phyloP scores from a whole-genome alignment of 352 stramenopile species.

The Pythium insidiosum region DNA sequence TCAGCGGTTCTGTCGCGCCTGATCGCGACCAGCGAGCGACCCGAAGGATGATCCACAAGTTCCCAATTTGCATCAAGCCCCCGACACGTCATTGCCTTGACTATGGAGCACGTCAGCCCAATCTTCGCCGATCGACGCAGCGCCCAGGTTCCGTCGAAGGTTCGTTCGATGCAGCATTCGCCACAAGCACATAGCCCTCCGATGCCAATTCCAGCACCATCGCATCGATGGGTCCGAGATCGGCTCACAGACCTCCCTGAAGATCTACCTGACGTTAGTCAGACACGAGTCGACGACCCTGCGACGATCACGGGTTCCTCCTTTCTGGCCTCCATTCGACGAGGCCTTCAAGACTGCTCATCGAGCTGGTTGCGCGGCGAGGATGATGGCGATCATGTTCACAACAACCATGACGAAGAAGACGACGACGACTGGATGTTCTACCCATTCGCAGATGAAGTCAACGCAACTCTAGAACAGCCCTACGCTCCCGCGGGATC shows the following conservation, averaged over 20 bases:
- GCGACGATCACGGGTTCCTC: conserved; percentile 1
- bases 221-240: not conserved
- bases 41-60: not conserved
- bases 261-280: not conserved
- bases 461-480: not conserved
- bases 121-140: not conserved
- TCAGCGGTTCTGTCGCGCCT: too few species aligned
- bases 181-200: conserved; percentile 6
- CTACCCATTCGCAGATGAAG: conserved; percentile 1
- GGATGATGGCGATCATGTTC: conserved; percentile 6
- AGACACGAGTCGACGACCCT: not conserved
- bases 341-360: conserved; percentile 11
- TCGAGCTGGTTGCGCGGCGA: conserved; percentile 15
- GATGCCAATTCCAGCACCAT: conserved; percentile 7
- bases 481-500: conserved; percentile 8
- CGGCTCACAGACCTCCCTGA: not conserved
- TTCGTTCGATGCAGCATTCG: not conserved
- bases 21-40: too few species aligned
- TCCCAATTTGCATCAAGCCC: not conserved
- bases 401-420: conserved; percentile 6
- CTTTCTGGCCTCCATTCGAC: conserved; percentile 12
- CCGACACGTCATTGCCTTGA: not conserved
- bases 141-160: not conserved
- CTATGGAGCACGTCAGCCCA: not conserved
- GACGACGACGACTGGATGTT: conserved; percentile 8